Percentiles rank a stretch among this genome's conserved stretches.
These are phyloP conservation scores for Phialocephala sp. DNA, from an alignment of 2,329 filamentous ascomycete genomes.

Conservation along the genomic window DNA sequence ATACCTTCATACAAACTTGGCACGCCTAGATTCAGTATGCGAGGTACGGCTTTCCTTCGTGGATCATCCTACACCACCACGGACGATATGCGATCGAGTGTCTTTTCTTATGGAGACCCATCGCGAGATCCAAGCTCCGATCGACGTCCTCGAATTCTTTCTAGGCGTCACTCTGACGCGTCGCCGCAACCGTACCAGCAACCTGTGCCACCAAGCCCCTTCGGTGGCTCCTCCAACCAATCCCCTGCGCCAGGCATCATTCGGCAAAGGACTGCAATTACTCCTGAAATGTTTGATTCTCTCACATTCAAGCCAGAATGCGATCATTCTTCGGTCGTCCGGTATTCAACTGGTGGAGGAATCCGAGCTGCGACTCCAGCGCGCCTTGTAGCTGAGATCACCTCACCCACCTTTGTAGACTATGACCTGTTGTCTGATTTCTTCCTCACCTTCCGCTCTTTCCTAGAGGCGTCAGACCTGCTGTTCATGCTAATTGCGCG, in stretches of 20 bases:
- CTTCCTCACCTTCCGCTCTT: slow-evolving; percentile 92
- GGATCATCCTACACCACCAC: slow-evolving; percentile 81
- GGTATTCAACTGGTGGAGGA: slow-evolving; percentile 75
- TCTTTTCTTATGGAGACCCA: slow-evolving; percentile 52
- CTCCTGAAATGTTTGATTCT: slow-evolving; percentile 80
- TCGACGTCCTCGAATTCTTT: slow-evolving; percentile 34
- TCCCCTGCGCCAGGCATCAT: slow-evolving; percentile 27
- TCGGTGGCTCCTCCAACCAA: slow-evolving; percentile 23
- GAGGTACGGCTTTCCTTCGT: slow-evolving; percentile 77
- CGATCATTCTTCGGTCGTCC: slow-evolving; percentile 81
- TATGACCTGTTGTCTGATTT: slow-evolving; percentile 98
- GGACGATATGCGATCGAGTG: slow-evolving; percentile 72
- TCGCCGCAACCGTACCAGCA: slow-evolving; percentile 36
- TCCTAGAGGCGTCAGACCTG: slow-evolving; percentile 77
- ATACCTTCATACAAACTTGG: slow-evolving; percentile 88
- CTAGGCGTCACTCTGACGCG: slow-evolving; percentile 42
- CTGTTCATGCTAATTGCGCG: slow-evolving; percentile 85
- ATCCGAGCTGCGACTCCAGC: slow-evolving; percentile 91
- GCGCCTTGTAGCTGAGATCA: slow-evolving; percentile 93
- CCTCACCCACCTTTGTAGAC: slow-evolving; percentile 92
- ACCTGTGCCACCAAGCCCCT: slow-evolving; percentile 24
- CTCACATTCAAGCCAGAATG: slow-evolving; percentile 79
- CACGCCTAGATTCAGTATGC: slow-evolving; percentile 77
- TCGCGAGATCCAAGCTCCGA: slow-evolving; percentile 35
- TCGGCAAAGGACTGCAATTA: slow-evolving; percentile 51